phyloP scores from a whole-genome alignment of 2,329 filamentous ascomycete species.

The Lithohypha guttulata region DNA sequence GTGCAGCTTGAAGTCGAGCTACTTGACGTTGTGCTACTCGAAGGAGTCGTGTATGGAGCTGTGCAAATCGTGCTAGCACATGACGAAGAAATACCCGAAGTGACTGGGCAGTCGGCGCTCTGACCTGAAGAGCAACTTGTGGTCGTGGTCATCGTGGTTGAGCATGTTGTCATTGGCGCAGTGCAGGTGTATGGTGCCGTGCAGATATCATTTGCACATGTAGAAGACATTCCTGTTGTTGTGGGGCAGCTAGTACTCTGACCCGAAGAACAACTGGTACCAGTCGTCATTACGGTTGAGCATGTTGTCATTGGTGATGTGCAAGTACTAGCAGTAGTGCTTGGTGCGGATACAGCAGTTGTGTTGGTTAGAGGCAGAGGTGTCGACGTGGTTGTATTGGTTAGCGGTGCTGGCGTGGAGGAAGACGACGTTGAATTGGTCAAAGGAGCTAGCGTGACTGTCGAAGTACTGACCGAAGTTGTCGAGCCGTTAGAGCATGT shows the following conservation, averaged over 20 bases:
- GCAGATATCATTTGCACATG: neutral
- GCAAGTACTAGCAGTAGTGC: no score
- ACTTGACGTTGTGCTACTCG: neutral
- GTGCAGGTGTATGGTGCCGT: neutral
- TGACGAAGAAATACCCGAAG: neutral
- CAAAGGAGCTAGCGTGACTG: neutral
- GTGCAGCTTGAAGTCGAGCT: neutral
- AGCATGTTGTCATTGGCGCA: neutral
- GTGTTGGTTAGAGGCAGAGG: neutral
- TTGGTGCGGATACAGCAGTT: no score
- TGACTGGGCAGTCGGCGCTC: neutral
- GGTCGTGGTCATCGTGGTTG: neutral
- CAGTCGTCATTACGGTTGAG: conserved; percentile 1
- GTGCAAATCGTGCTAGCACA: no score
- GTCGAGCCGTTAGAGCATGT: conserved; percentile 2
- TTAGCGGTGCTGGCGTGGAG: neutral
- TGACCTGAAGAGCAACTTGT: neutral
- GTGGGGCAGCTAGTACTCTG: neutral
- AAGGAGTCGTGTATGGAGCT: neutral
- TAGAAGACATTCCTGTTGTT: neutral
- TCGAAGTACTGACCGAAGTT: conserved; percentile 3
- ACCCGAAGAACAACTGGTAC: neutral
- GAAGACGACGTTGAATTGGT: neutral
- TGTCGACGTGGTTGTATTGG: neutral
- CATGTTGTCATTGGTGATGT: conserved; percentile 4